Base-by-base conservation (phyloP, 1,139 yeast genomes). In the Ogataea hybrid region DNA sequence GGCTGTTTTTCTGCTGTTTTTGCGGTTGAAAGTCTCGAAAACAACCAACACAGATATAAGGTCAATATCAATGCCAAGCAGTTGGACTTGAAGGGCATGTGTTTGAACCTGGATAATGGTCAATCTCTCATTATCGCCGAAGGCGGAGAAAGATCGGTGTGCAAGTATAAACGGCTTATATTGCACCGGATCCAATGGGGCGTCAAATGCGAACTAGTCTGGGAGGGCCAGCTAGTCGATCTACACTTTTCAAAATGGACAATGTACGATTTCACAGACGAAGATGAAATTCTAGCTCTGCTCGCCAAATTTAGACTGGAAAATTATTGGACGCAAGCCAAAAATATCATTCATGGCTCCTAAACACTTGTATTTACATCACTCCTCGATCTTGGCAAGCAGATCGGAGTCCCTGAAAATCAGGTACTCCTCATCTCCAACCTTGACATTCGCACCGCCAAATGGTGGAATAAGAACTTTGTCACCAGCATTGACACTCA, bases 401-500 rank as follows among this genome's bases (percentile, higher is more conserved):
- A 92, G 85, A 69, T 92, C 97, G 62, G 85, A 75, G 70, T 92
- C 97, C 64, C 96, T 83, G 79, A 77, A 81, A 59, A 84, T 71
- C 56, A 83, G 73, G 62, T 72, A 84, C 63, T 84, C 92, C 51
- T 77, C 81, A 46, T 88, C 96, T 53, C 89, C 94, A 58, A 92
- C 77, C 71, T 84, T 88, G 68, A 92, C 77, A 52, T 89, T 73
- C 54, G 89, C 81, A 45, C 98, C 98, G 50, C 82, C 65, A 34
- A 60, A 59, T 20, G 53, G 79, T 53, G 97, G 97, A 63, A 92
- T 86, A 71, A 92, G 74, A 36, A 92, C 97, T 59, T 83, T 81
- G 72, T 92, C 97, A 58, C 97, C 97, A 35, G 86, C 80, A 61
- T 78, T 70, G 46, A 92, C 95, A 52, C 82, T 71, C 49, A 89